Conservation (phyloP, 257 asterid genomes). For the Penstemon barbatus region DNA sequence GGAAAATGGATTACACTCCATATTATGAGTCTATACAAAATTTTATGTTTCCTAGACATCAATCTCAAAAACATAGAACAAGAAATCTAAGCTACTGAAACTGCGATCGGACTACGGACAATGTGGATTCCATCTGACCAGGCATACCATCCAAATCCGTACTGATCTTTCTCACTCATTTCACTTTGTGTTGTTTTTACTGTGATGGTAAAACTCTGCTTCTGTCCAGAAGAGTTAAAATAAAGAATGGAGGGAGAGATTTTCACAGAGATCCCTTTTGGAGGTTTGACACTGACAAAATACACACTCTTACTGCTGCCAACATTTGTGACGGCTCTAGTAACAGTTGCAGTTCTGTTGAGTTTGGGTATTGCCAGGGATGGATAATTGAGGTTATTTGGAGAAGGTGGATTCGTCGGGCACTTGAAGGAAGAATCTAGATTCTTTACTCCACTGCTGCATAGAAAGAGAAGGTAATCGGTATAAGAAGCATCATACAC, state of each 20-base stretch:
- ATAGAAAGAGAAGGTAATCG: constrained; percentile 71
- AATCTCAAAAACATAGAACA: background rate
- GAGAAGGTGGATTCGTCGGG: constrained; percentile 42
- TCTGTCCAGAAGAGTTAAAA: constrained; percentile 52
- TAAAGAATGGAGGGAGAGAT: constrained; percentile 58
- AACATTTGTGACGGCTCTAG: constrained; percentile 74
- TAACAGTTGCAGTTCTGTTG: constrained; percentile 39
- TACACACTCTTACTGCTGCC: constrained; percentile 55
- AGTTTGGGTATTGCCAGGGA: constrained; percentile 69
- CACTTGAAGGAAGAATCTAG: constrained; percentile 50
- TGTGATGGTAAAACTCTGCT: constrained; percentile 59
- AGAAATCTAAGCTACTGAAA: constrained; percentile 39
- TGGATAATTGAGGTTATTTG: constrained; percentile 65
- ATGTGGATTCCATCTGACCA: constrained; percentile 58
- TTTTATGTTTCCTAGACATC: background rate
- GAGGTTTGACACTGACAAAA: constrained; percentile 57
- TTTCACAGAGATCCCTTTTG: constrained; percentile 59
- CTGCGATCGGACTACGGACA: constrained; percentile 57
- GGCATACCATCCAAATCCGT: constrained; percentile 56
- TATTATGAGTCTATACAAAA: background rate
- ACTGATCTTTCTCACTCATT: constrained; percentile 36
- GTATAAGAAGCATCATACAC: constrained; percentile 75
- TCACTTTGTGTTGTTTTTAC: constrained; percentile 40
- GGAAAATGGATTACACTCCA: too few relatives aligned
- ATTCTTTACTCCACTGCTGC: constrained; percentile 40